These are phyloP conservation scores for Jaminaea rosea DNA, from an alignment of 1,284 basidiomycete species.

Conservation along the genomic window DNA sequence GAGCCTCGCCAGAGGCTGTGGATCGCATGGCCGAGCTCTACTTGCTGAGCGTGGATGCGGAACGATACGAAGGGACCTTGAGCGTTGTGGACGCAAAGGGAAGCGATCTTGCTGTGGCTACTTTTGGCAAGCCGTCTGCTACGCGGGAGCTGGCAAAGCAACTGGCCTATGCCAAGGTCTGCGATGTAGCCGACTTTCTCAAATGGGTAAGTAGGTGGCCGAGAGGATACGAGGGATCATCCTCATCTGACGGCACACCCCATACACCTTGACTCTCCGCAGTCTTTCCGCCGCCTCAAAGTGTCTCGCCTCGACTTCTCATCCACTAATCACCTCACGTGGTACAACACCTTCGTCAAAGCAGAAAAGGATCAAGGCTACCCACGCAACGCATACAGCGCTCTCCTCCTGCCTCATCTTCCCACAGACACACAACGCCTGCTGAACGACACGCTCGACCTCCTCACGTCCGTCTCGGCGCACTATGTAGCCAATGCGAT, in stretches of 20 bases:
- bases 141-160: slow-evolving; percentile 18
- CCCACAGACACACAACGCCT: slow-evolving; percentile 18
- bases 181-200: slow-evolving; percentile 14
- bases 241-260: slow-evolving; percentile 5
- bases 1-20: slow-evolving; percentile 16
- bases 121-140: slow-evolving; percentile 5
- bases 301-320: slow-evolving; percentile 19
- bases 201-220: neutral
- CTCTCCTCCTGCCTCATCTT: slow-evolving; percentile 18
- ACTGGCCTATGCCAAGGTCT: slow-evolving; percentile 20
- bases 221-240: neutral
- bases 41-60: slow-evolving; percentile 18
- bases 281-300: slow-evolving; percentile 24
- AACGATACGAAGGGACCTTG: slow-evolving; percentile 22
- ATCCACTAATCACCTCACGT: slow-evolving; percentile 11
- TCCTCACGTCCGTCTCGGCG: slow-evolving; percentile 26
- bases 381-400: slow-evolving; percentile 17
- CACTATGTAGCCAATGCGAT: slow-evolving; percentile 30
- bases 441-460: slow-evolving; percentile 20
- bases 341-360: slow-evolving; percentile 26
- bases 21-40: slow-evolving; percentile 30
- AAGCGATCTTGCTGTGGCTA: neutral
- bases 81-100: slow-evolving; percentile 9
- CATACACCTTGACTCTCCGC: slow-evolving; percentile 32
- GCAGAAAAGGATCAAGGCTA: slow-evolving; percentile 18